Evolutionary conservation across 2,329 filamentous ascomycete genomes (phyloP).

Genomic region (Emmonsiellopsis sp.): DNA sequence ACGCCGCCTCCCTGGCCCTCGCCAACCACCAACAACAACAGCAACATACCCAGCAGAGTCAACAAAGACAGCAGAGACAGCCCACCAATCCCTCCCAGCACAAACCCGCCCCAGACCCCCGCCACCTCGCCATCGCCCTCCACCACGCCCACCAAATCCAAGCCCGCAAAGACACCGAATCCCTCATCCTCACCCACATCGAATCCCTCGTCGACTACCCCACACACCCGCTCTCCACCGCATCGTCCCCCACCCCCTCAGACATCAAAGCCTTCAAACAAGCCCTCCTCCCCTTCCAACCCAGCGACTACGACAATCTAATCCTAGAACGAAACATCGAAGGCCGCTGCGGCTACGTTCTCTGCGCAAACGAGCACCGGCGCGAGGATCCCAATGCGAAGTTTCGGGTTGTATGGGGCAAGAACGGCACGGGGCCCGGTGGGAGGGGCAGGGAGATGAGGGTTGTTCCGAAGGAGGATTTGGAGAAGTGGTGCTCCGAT

Average conservation of each 20-base stretch:
- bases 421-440: slow-evolving; percentile 38
- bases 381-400: slow-evolving; percentile 49
- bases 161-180: slow-evolving; percentile 69
- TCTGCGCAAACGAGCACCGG: slow-evolving; percentile 61
- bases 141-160: slow-evolving; percentile 78
- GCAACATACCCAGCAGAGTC: neutral
- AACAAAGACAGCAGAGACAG: neutral
- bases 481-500: slow-evolving; percentile 81
- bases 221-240: slow-evolving; percentile 41
- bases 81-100: slow-evolving; percentile 32
- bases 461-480: slow-evolving; percentile 61
- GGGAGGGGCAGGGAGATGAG: slow-evolving; percentile 46
- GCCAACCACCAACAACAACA: slow-evolving; percentile 22
- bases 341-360: slow-evolving; percentile 69
- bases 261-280: slow-evolving; percentile 59
- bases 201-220: slow-evolving; percentile 62
- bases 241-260: slow-evolving; percentile 44
- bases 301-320: slow-evolving; percentile 79
- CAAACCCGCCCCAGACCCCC: slow-evolving; percentile 36
- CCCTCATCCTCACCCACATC: slow-evolving; percentile 62
- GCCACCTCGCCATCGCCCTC: slow-evolving; percentile 55
- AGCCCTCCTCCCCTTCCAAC: slow-evolving; percentile 66
- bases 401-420: slow-evolving; percentile 57
- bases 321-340: slow-evolving; percentile 83
- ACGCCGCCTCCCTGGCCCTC: slow-evolving; percentile 32